Conservation (phyloP, 805 yeast species). For the Wickerhamomyces tratensis region DNA sequence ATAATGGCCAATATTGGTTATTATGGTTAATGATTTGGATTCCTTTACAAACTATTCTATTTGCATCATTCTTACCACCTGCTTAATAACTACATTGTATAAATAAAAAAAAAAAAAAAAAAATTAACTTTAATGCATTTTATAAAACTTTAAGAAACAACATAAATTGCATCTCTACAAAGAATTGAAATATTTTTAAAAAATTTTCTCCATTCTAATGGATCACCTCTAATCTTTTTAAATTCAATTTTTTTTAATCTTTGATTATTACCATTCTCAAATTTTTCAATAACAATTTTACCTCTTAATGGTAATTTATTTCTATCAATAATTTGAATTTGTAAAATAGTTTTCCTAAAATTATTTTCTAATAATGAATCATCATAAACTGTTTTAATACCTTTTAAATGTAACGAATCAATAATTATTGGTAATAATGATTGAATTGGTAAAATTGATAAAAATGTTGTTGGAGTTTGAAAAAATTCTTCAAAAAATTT, state of each 20-base stretch:
- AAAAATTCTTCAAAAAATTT: not conserved
- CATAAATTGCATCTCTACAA: conserved; percentile 48
- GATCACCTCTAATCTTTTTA: conserved; percentile 51
- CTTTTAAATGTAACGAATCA: conserved; percentile 33
- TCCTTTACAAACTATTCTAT: conserved; percentile 59
- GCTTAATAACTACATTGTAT: conserved; percentile 29
- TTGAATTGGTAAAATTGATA: conserved; percentile 34
- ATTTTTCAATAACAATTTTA: conserved; percentile 29
- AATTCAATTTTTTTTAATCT: conserved; percentile 42
- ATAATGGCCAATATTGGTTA: conserved; percentile 27
- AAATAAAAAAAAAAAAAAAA: too few relatives aligned
- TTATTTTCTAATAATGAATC: too few relatives aligned
- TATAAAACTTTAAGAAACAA: conserved; percentile 18
- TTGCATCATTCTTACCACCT: conserved; percentile 84
- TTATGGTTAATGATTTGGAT: conserved; percentile 54
- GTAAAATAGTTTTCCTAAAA: conserved; percentile 2
- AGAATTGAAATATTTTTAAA: conserved; percentile 46
- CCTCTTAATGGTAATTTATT: conserved; percentile 37
- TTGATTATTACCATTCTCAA: conserved; percentile 18
- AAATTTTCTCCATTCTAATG: conserved; percentile 63
- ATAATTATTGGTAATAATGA: conserved; percentile 30
- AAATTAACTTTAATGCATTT: too few relatives aligned
- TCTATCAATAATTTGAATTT: conserved; percentile 31
- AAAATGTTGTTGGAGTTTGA: conserved; percentile 35
- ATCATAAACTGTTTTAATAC: conserved; percentile 15